These are phyloP conservation scores for Sonneratia alba DNA, from an alignment of 345 rosid species.

Conservation along the genomic window DNA sequence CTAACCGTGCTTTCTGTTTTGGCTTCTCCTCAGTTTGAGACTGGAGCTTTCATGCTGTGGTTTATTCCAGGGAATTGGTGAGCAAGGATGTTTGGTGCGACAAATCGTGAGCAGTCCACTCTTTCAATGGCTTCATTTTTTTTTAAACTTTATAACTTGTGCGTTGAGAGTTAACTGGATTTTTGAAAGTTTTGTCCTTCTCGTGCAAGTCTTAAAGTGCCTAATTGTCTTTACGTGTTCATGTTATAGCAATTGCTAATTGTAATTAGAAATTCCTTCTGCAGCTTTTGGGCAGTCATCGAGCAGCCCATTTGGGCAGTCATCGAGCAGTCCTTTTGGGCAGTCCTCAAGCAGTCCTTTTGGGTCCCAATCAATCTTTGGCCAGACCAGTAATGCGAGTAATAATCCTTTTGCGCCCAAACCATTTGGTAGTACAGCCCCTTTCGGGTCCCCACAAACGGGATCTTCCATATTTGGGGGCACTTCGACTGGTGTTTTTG, in stretches of 20 bases:
- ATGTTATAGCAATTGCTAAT: background rate
- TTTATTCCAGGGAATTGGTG: constrained; percentile 1
- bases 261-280: constrained; percentile 4
- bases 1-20: background rate
- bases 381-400: constrained; percentile 46
- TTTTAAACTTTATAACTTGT: background rate
- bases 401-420: constrained; percentile 62
- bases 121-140: background rate
- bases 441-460: constrained; percentile 64
- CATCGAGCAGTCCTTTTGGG: constrained; percentile 15
- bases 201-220: background rate
- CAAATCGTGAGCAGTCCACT: constrained; percentile 37
- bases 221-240: background rate
- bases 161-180: background rate
- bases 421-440: constrained; percentile 54
- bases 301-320: background rate
- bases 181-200: background rate
- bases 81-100: constrained; percentile 49
- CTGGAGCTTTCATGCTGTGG: constrained; percentile 7
- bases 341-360: constrained; percentile 11
- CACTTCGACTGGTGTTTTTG: constrained; percentile 85
- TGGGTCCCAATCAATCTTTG: constrained; percentile 43
- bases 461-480: constrained; percentile 76
- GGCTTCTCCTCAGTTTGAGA: constrained; percentile 14
- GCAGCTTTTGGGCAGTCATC: constrained; percentile 56